A percentile compares a stretch with the other conserved stretches of the same genome.
Evolutionary conservation across 1,139 yeast genomes (phyloP).

Genomic region (Lodderomyces parapsilosis): DNA sequence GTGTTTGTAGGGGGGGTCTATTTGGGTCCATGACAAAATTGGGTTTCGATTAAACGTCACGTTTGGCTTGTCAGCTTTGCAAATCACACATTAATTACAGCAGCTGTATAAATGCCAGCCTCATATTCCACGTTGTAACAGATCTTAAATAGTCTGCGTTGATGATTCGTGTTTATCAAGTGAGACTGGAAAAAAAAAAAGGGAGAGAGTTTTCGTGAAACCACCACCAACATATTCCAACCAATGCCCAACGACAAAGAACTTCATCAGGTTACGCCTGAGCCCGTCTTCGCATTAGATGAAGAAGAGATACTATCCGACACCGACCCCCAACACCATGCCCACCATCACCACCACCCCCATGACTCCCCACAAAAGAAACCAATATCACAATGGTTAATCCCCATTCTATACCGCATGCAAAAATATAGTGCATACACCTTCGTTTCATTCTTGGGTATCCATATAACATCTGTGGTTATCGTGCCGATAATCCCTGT

Average conservation of each 20-base stretch:
- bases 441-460: constrained; percentile 54
- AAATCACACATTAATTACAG: no score
- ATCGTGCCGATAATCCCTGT: constrained; percentile 52
- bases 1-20: no score
- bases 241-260: constrained; percentile 2
- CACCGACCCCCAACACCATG: not conserved
- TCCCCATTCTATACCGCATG: constrained; percentile 16
- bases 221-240: no score
- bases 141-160: no score
- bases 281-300: constrained; percentile 1
- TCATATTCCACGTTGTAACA: no score
- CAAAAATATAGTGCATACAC: constrained; percentile 68
- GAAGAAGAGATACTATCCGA: not conserved
- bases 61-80: no score
- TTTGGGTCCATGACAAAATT: no score
- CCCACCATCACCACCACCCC: constrained; percentile 3
- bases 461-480: constrained; percentile 59
- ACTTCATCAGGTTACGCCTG: constrained; percentile 4
- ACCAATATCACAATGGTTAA: constrained; percentile 11
- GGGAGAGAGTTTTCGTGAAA: no score
- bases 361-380: not conserved
- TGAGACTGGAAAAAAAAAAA: no score
- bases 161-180: no score
- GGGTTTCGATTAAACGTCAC: no score
- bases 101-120: no score